Evolutionary conservation across 1,284 basidiomycete genomes (phyloP), one percentile per base, ranked within the genome.

Genomic region (Boletus nobilissimus): DNA sequence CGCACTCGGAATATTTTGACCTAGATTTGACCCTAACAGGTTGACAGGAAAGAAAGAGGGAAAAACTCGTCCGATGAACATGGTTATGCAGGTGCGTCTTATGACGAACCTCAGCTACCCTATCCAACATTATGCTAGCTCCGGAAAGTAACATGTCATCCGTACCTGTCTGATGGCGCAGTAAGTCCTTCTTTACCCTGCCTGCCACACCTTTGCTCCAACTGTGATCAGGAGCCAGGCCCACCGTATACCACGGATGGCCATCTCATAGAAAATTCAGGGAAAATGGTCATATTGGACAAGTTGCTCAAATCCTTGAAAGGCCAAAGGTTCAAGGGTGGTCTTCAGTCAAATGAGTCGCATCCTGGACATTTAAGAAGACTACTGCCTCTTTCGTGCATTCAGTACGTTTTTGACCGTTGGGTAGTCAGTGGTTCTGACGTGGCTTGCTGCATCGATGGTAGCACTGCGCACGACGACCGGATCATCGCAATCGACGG

Each of bases 291-390:
- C 73, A 98, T 99, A 79, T 92, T 99, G 39, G 97, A 99, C 89
- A 99, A 97, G 86, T 90, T 99, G 1, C 92, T 99, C 65, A 90
- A 91, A 80, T 92, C 91, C 66, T 95, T 99, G 96, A 97, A 96
- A n/a, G 86, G 94, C 89, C 62, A 97, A 98, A 86, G 98, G 97
- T 22, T 98, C 97, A 4, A 93, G 98, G 22, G 97, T 98, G 80
- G 99, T 99, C 81, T 99, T 99, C 89, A 97, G 96, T 81, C 98
- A 99, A 87, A 99, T 99, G 98, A 97, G 96, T 87, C 95, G 98
- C 64, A 94, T 97, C 39, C 85, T 92, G 40, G 98, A 99, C 86
- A 99, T 99, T 78, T 87, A 99, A 62, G 98, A 99, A 85, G 98
- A 99, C 85, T 99, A 98, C 87, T 99, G 97, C 86, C 89, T 98